Conservation (phyloP, 2,329 filamentous ascomycete species). For the Orbilia javanica region DNA sequence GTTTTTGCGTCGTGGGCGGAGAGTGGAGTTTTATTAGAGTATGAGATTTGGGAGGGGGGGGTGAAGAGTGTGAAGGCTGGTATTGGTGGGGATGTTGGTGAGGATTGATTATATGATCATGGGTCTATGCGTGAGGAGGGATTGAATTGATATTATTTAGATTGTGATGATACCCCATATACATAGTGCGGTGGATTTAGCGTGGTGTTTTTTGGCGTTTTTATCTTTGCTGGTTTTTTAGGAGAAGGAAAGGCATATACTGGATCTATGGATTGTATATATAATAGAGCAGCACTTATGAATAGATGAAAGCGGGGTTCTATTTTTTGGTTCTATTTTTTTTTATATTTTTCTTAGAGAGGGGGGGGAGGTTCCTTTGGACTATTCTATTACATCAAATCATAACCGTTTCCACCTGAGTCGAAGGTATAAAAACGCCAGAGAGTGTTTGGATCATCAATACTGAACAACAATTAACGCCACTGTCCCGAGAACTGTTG, state of each 20-base stretch:
- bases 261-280: neutral
- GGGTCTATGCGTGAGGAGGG: neutral
- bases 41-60: constrained; percentile 80
- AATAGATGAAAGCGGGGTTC: neutral
- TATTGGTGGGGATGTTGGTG: neutral
- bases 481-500: neutral
- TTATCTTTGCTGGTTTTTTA: neutral
- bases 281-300: too few relatives aligned
- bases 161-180: constrained; percentile 36
- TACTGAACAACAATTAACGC: constrained; percentile 31
- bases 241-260: neutral
- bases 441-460: constrained; percentile 7
- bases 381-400: constrained; percentile 16
- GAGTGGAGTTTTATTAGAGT: constrained; percentile 73
- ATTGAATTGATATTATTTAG: neutral
- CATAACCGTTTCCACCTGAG: neutral
- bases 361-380: neutral
- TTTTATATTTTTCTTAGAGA: too few relatives aligned
- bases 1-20: constrained; percentile 86
- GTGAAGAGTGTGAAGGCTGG: constrained; percentile 35
- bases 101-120: neutral
- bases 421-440: constrained; percentile 12
- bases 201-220: constrained; percentile 37
- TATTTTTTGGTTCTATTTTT: too few relatives aligned
- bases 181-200: constrained; percentile 36